A percentile compares a stretch with the other conserved stretches of the same genome.
Evolutionary conservation across 345 rosid species (phyloP).

Genomic region (Citrus glauca): DNA sequence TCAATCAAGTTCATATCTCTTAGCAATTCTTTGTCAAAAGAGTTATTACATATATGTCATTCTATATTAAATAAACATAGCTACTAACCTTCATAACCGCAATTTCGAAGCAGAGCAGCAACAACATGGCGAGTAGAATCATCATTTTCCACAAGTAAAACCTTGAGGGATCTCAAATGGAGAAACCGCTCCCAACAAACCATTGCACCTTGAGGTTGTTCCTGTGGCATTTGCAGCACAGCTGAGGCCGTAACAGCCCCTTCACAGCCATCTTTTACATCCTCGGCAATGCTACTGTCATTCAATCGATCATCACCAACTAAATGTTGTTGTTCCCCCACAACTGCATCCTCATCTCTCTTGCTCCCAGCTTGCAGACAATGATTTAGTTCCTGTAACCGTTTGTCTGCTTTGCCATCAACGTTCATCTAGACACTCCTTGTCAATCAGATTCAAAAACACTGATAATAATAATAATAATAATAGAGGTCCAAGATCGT

Average conservation of each 20-base stretch:
- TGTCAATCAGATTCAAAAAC: slow-evolving; percentile 34
- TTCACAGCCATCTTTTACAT: slow-evolving; percentile 36
- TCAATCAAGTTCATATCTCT: too few relatives aligned
- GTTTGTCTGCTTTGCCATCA: slow-evolving; percentile 34
- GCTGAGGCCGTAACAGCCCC: slow-evolving; percentile 30
- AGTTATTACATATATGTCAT: not conserved
- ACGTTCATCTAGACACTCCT: slow-evolving; percentile 48
- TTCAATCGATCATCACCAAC: slow-evolving; percentile 25
- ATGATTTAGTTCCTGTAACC: slow-evolving; percentile 30
- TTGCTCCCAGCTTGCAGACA: slow-evolving; percentile 21
- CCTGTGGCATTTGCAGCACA: slow-evolving; percentile 37
- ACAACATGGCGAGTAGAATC: slow-evolving; percentile 79
- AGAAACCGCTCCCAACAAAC: slow-evolving; percentile 84
- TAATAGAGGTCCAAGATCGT: slow-evolving; percentile 18
- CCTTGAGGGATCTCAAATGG: slow-evolving; percentile 56
- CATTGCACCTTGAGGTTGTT: slow-evolving; percentile 39
- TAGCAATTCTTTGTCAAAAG: too few relatives aligned
- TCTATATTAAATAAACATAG: not conserved
- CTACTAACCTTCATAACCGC: slow-evolving; percentile 71
- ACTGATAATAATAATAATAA: slow-evolving; percentile 13
- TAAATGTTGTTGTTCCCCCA: slow-evolving; percentile 17
- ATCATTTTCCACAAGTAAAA: slow-evolving; percentile 76
- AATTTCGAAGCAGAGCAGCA: slow-evolving; percentile 77
- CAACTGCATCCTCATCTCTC: slow-evolving; percentile 29
- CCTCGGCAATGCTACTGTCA: slow-evolving; percentile 25